Evolutionary conservation across 495 filamentous ascomycete species (phyloP), one percentile per base, ranked within the genome.

Genomic region (Neurospora sp.): DNA sequence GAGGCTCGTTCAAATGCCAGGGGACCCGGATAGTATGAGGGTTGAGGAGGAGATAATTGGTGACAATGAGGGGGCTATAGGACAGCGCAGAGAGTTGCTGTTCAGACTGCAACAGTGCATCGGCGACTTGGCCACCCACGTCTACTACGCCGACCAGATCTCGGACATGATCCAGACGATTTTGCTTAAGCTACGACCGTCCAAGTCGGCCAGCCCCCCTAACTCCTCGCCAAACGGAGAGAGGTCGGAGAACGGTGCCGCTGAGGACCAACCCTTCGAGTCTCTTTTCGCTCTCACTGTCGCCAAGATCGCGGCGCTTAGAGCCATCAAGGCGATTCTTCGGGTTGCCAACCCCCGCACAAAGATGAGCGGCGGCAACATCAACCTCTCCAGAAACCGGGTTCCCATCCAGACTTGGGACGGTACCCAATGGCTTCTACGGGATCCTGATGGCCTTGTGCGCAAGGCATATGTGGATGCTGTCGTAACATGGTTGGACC

Each of bases 121-220:
- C 72, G 92, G 91, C 9, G 87, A 92, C 78, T 85, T 98, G n/a
- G 93, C 93, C 2, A 97, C 92, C 1, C 94, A 98, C 78, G 89
- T 95, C 16, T 98, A 98, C 80, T 98, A 98, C 79, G 91, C 92
- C 2, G 94, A 98, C 73, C 94, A 98, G 78, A 92, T 98, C 68
- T 89, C 91, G 4, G 94, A 98, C 78, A 97, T 97, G 92, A 89
- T 97, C 68, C 86, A 89, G 3, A 88, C 92, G 0, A 90, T 98
- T 53, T 82, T 98, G 38, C 81, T 86, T 37, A 89, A 92, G 42
- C 86, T 97, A 42, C 94, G 91, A 76, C 91, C 93, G 7, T 83
- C 84, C 9, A 75, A 78, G 38, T 82, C 85, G 5, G 73, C 78
- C 80, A 76, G 81, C 76, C 77, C 77, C 72, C 39, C 86, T 77